Conservation (phyloP, 1,284 basidiomycete species). For the Entoloma clypeatum region DNA sequence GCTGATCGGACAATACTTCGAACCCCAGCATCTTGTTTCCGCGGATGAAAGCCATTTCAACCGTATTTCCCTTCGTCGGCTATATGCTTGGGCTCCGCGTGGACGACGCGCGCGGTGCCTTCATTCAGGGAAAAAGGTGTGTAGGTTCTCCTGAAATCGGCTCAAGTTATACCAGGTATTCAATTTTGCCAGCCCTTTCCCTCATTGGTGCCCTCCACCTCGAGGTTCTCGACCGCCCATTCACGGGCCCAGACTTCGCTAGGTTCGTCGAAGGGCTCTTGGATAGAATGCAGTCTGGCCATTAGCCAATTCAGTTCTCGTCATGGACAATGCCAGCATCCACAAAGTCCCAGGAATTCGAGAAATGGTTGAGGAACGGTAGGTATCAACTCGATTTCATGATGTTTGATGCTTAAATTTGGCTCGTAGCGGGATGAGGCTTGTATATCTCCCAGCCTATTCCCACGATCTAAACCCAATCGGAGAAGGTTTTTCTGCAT, state of each 20-base stretch:
- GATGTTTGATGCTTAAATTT: background rate
- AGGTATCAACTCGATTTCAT: background rate
- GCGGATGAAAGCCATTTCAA: conserved; percentile 3
- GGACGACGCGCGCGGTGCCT: background rate
- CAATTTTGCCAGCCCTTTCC: conserved; percentile 28
- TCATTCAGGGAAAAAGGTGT: conserved; percentile 1
- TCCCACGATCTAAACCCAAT: conserved; percentile 13
- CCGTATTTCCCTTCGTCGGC: background rate
- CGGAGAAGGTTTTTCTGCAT: conserved; percentile 17
- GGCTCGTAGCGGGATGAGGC: conserved; percentile 16
- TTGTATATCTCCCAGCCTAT: conserved; percentile 4
- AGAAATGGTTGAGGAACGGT: conserved; percentile 15
- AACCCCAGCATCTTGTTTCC: background rate
- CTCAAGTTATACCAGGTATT: conserved; percentile 22
- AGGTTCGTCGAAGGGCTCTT: conserved; percentile 19
- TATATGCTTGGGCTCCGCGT: background rate
- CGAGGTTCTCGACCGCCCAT: conserved; percentile 19
- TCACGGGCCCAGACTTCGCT: conserved; percentile 16
- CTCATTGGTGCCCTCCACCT: conserved; percentile 22
- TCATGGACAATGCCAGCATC: conserved; percentile 16
- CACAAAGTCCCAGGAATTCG: conserved; percentile 14
- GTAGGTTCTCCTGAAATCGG: background rate
- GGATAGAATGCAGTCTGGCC: conserved; percentile 24
- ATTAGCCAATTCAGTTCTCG: conserved; percentile 16
- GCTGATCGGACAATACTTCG: conserved; percentile 1